phyloP scores from a whole-genome alignment of 1,139 yeast genomes.

The Diutina sp. region DNA sequence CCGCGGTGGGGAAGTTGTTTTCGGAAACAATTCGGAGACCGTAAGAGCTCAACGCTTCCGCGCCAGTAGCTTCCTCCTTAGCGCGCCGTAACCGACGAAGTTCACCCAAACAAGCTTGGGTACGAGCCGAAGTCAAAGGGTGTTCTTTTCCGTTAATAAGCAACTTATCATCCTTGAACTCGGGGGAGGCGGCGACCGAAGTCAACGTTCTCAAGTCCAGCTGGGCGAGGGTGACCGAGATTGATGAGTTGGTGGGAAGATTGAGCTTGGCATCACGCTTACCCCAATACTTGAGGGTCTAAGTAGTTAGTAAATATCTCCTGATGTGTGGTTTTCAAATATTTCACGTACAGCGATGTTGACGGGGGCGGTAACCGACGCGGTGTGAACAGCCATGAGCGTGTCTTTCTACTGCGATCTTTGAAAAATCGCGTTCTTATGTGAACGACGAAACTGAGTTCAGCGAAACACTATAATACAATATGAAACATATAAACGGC shows the following conservation, averaged over 20 bases:
- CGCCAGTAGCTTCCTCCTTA: conserved; percentile 36
- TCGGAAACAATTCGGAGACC: conserved; percentile 77
- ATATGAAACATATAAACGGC: too few relatives aligned
- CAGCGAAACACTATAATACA: too few relatives aligned
- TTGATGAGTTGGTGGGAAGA: conserved; percentile 90
- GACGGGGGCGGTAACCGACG: conserved; percentile 93
- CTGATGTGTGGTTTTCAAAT: background rate
- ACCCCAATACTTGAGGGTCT: conserved; percentile 97
- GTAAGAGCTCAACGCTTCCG: conserved; percentile 53
- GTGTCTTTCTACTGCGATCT: background rate
- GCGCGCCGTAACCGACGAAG: conserved; percentile 52
- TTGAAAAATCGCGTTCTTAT: background rate
- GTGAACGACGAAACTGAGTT: background rate
- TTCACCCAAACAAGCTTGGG: conserved; percentile 70
- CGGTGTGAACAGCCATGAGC: conserved; percentile 29
- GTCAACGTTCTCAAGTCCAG: conserved; percentile 84
- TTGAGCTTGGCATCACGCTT: conserved; percentile 80
- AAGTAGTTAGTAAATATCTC: conserved; percentile 11
- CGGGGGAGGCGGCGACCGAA: conserved; percentile 59
- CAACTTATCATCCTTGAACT: conserved; percentile 51
- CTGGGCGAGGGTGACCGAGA: conserved; percentile 87
- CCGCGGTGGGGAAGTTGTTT: conserved; percentile 98
- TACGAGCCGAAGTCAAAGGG: conserved; percentile 52
- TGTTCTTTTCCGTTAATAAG: conserved; percentile 77
- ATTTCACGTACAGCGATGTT: conserved; percentile 69